These are phyloP conservation scores for Sporisorium graminicola DNA, from an alignment of 1,284 basidiomycete genomes.

Conservation along the genomic window DNA sequence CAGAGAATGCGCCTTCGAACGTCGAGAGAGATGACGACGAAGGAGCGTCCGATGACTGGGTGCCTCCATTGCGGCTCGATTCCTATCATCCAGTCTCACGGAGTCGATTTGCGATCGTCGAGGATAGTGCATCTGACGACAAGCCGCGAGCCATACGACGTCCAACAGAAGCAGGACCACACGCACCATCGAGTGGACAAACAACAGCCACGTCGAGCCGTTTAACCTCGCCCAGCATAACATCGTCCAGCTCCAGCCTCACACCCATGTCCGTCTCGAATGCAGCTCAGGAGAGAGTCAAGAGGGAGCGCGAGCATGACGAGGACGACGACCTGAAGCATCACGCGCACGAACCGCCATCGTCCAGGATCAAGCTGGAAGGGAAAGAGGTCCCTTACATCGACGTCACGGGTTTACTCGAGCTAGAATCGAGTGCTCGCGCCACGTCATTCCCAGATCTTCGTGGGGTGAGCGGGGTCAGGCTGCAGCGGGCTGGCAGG, in stretches of 20 bases:
- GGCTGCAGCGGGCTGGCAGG: not conserved
- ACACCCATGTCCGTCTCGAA: not conserved
- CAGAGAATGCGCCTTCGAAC: not conserved
- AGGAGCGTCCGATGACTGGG: constrained; percentile 7
- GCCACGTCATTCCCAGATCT: not conserved
- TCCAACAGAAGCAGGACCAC: not conserved
- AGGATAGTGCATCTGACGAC: not conserved
- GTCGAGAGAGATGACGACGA: not conserved
- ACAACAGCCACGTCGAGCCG: not conserved
- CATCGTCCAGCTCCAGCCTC: not conserved
- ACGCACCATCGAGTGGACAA: not conserved
- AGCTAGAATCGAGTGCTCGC: not conserved
- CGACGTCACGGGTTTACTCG: constrained; percentile 5
- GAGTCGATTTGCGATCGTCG: not conserved
- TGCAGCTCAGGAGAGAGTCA: not conserved
- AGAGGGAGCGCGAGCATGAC: constrained; percentile 21
- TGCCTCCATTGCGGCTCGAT: constrained; percentile 10
- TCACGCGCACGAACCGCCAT: not conserved
- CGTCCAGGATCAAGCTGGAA: constrained; percentile 5
- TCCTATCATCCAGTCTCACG: constrained; percentile 19
- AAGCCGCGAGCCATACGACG: constrained; percentile 3
- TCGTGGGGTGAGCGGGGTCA: too few species aligned
- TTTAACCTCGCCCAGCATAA: not conserved
- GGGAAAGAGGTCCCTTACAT: not conserved
- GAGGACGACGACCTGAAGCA: not conserved